Base-by-base conservation (phyloP, 2,329 filamentous ascomycete species). In the Xylaria polymorpha region DNA sequence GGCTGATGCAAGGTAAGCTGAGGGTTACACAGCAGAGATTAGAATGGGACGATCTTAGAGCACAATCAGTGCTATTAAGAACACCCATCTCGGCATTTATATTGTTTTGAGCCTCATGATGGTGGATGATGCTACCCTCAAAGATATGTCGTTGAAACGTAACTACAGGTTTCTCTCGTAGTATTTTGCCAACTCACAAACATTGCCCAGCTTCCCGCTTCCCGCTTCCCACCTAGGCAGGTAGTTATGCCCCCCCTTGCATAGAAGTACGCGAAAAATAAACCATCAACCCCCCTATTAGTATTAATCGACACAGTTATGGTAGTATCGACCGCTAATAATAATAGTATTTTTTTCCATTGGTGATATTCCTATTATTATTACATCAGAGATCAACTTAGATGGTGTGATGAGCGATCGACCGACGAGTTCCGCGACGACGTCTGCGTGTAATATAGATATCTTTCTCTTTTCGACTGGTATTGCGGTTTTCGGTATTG, bases 11-110 rank as follows among this genome's bases (percentile, higher is more conserved):
- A 57, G n/a, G 35, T 67, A 39, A 68, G 60, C 55, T 51, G 41
- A 39, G 39, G 43, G 61, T 65, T 68, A 64, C 61, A 68, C 61
- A 60, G 39, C 61, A 35, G 20, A 37, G 4, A 37, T 50, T 25
- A 43, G 29, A 50, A 41, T 37, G 25, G 29, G 32, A 43, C n/a
- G 39, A 41, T 59, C 18, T 55, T 15, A 39, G 20, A 39, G 15
- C 39, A 56, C 51, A 51, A 44, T 29, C 44, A 57, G 35, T 15
- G 29, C 46, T 6, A 32, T 43, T 22, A 55, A 59, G 43, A 55
- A 60, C 20, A 29, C 20, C 10, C 18, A 41, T 22, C 25, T 59
- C 59, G 66, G 55, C 48, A 60, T 29, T 55, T 62, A 4, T 62
- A 4, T 39, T 37, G 22, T 58, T 41, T 64, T 20, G 22, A 29